These are phyloP conservation scores for Mrakia gelida DNA, from an alignment of 768 basidiomycete species.

Conservation along the genomic window DNA sequence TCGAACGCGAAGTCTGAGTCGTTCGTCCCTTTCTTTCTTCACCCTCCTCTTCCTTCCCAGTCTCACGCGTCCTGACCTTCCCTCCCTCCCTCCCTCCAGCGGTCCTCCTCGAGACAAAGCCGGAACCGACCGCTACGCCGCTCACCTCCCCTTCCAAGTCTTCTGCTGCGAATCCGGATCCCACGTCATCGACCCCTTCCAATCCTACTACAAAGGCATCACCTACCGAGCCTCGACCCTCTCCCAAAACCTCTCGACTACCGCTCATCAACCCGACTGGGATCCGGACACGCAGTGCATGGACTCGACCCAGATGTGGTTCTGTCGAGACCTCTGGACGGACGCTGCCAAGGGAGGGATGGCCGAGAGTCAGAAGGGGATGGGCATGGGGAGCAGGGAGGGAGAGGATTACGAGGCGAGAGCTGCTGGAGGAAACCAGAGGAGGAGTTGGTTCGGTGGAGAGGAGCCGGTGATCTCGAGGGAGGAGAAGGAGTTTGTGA, in stretches of 20 bases:
- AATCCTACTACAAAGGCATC: constrained; percentile 91
- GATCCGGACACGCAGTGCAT: constrained; percentile 80
- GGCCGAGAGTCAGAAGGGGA: constrained; percentile 16
- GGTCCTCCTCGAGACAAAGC: constrained; percentile 85
- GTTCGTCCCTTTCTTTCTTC: background rate
- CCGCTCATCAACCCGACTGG: constrained; percentile 55
- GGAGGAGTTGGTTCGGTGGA: constrained; percentile 30
- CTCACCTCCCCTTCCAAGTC: constrained; percentile 94
- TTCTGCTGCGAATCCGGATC: constrained; percentile 99
- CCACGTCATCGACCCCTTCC: constrained; percentile 90
- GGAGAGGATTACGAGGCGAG: constrained; percentile 13
- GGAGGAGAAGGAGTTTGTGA: constrained; percentile 29
- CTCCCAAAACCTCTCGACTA: constrained; percentile 65
- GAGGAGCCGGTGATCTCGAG: constrained; percentile 36
- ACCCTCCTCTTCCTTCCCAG: no score
- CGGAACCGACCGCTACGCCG: constrained; percentile 75
- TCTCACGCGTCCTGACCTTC: background rate
- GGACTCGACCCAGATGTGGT: constrained; percentile 96
- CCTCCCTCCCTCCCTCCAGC: background rate
- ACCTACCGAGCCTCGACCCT: constrained; percentile 74
- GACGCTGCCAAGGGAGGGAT: constrained; percentile 68
- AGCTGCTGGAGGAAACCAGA: constrained; percentile 38
- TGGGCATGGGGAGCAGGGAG: constrained; percentile 1
- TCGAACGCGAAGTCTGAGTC: constrained; percentile 85
- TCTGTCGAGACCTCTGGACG: constrained; percentile 97